Evolutionary conservation across 2,329 filamentous ascomycete genomes (phyloP), one percentile per base, ranked within the genome.

Genomic region (Chaetomium sp.): DNA sequence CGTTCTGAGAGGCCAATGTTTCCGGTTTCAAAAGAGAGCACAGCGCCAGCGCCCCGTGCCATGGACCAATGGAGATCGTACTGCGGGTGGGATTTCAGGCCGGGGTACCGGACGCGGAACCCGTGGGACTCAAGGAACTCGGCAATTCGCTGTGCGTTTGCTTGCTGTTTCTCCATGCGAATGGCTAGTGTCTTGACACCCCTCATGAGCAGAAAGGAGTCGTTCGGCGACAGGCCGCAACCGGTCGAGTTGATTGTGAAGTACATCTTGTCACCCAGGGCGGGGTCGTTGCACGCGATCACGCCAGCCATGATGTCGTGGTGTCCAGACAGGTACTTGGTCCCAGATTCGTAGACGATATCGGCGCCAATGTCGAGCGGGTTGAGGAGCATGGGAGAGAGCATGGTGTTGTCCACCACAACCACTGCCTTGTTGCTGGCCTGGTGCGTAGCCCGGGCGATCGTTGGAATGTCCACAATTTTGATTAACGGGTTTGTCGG

Each of bases 301-400:
- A 99, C 91, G 60, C 95, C 94, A 8, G 94, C 94, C 94, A 99
- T 99, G 68, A 99, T 87, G 69, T 99, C 95, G 77, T 99, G 94
- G 71, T 99, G 94, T 36, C 94, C 94, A 1, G 91, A 97, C 5
- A 99, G 80, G 68, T 99, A 99, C 72, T 99, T 99, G 32, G 94
- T 99, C 54, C 94, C 94, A 33, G 89, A 95, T 75, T 99, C 94
- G 73, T 99, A 99, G 54, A 95, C 90, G 63, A 99, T 88, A 67
- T 99, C 94, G 12, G 92, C 91, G 55, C 95, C 94, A 34, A 97
- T 80, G 59, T 97, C 92, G 14, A 99, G 82, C 5, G 94, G 94
- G 74, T 96, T 97, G 67, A 86, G 86, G 6, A 99, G 84, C 77
- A 96, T 86, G 9, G 94, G 94, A 2, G 91, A 96, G 62, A 99